These are phyloP conservation scores for Diaporthe batatas DNA, from an alignment of 2,329 filamentous ascomycete species.

Conservation along the genomic window DNA sequence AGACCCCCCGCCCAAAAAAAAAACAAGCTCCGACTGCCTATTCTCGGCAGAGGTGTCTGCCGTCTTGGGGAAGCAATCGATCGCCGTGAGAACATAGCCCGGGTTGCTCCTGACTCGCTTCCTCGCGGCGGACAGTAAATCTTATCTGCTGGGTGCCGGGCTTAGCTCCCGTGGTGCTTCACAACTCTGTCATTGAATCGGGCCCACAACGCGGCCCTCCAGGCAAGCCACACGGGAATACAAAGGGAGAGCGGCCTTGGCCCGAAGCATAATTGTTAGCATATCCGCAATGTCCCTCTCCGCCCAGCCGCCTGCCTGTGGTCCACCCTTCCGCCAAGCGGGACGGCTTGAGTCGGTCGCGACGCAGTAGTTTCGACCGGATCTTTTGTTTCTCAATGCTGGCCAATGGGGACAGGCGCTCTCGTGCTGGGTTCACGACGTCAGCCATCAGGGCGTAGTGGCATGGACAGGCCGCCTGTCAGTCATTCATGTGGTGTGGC, in stretches of 20 bases:
- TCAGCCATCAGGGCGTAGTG: background rate
- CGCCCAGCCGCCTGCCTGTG: conserved; percentile 3
- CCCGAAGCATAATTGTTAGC: conserved; percentile 9
- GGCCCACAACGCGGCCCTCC: background rate
- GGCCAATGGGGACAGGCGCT: conserved; percentile 7
- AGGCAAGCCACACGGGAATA: background rate
- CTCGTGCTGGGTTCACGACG: conserved; percentile 1
- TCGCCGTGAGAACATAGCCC: background rate
- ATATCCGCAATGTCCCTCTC: background rate
- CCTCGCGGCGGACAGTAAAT: conserved; percentile 15
- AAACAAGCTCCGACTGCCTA: conserved; percentile 12
- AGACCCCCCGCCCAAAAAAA: background rate
- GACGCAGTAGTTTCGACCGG: conserved; percentile 30
- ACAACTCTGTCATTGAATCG: background rate
- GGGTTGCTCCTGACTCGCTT: conserved; percentile 16
- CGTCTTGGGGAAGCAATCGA: conserved; percentile 21
- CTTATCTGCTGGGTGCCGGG: conserved; percentile 26
- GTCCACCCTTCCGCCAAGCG: conserved; percentile 19
- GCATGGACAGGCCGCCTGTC: conserved; percentile 6
- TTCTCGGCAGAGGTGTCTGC: conserved; percentile 21
- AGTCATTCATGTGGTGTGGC: conserved; percentile 21
- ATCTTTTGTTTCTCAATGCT: conserved; percentile 23
- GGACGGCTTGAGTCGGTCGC: conserved; percentile 26
- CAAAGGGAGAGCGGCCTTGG: conserved; percentile 19
- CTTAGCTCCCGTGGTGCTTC: conserved; percentile 21